Percentiles rank a stretch among this genome's conserved stretches.
phyloP scores from a whole-genome alignment of 2,329 filamentous ascomycete genomes.

The Aureobasidium sp. region DNA sequence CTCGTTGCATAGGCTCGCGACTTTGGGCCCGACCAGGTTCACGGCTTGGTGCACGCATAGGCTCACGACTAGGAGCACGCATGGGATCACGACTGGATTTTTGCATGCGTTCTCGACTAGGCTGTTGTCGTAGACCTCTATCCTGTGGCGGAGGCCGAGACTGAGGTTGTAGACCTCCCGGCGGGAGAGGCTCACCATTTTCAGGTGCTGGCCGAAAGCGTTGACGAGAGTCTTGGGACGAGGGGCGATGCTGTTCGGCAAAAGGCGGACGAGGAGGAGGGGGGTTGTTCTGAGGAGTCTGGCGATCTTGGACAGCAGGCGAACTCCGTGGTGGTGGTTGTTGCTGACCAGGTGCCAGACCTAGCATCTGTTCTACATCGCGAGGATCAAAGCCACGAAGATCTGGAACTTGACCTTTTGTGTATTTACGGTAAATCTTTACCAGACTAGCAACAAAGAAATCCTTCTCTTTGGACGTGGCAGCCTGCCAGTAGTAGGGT shows the following conservation, averaged over 20 bases:
- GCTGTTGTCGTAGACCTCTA: conserved; percentile 16
- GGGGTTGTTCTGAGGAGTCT: conserved; percentile 3
- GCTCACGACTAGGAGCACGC: conserved; percentile 24
- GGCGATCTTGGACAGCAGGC: conserved; percentile 6
- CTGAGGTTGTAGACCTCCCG: conserved; percentile 1
- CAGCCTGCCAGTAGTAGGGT: conserved; percentile 94
- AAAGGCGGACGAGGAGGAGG: conserved; percentile 27
- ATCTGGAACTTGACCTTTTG: conserved; percentile 72
- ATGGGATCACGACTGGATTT: conserved; percentile 22
- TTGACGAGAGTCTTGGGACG: conserved; percentile 14
- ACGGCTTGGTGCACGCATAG: conserved; percentile 28
- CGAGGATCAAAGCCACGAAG: conserved; percentile 74
- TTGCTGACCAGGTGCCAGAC: conserved; percentile 17
- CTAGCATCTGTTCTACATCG: conserved; percentile 70
- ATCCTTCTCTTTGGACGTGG: conserved; percentile 92
- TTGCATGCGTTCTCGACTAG: conserved; percentile 17
- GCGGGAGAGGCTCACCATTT: conserved; percentile 1
- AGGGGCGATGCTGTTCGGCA: conserved; percentile 23
- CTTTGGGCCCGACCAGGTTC: conserved; percentile 29
- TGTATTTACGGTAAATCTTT: conserved; percentile 97
- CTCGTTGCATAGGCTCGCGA: conserved; percentile 19
- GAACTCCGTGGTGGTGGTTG: conserved; percentile 17
- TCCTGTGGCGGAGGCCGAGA: conserved; percentile 13
- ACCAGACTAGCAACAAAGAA: conserved; percentile 96
- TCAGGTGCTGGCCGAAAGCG: conserved; percentile 15